phyloP scores from a whole-genome alignment of 2,329 filamentous ascomycete species.

The Alternaria solani region DNA sequence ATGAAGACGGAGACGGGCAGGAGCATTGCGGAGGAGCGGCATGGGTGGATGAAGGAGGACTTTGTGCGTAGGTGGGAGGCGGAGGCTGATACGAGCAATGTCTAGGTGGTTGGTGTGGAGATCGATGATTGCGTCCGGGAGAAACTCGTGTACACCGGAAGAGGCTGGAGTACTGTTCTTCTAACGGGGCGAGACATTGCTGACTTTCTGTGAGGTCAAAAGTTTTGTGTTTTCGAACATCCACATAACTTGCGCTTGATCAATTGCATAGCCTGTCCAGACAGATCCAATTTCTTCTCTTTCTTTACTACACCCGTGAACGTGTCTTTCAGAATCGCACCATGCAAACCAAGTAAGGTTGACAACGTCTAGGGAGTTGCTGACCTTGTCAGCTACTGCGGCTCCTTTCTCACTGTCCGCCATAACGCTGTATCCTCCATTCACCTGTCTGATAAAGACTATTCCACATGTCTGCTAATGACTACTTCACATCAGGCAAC shows the following conservation, averaged over 20 bases:
- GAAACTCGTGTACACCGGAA: not conserved
- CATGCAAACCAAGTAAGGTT: not conserved
- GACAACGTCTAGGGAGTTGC: too few species aligned
- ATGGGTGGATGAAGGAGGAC: not conserved
- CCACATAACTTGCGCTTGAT: not conserved
- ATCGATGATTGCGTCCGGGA: not conserved
- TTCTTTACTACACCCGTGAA: not conserved
- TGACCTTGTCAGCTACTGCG: too few species aligned
- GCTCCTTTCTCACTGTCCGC: too few species aligned
- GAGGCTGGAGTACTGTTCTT: not conserved
- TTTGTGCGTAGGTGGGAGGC: not conserved
- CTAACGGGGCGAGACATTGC: not conserved
- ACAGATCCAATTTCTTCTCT: not conserved
- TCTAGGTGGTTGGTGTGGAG: not conserved
- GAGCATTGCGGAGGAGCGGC: not conserved
- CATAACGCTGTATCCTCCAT: too few species aligned
- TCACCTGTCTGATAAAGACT: too few species aligned
- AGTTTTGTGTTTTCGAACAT: not conserved
- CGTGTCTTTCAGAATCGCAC: not conserved
- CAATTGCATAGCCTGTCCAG: not conserved
- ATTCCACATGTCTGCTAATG: too few species aligned
- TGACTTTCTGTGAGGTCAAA: not conserved
- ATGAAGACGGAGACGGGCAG: constrained; percentile 3
- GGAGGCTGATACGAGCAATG: not conserved
- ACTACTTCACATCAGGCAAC: too few species aligned